Conservation (phyloP, 2,329 filamentous ascomycete genomes). For the Malbranchea cinnamomea region DNA sequence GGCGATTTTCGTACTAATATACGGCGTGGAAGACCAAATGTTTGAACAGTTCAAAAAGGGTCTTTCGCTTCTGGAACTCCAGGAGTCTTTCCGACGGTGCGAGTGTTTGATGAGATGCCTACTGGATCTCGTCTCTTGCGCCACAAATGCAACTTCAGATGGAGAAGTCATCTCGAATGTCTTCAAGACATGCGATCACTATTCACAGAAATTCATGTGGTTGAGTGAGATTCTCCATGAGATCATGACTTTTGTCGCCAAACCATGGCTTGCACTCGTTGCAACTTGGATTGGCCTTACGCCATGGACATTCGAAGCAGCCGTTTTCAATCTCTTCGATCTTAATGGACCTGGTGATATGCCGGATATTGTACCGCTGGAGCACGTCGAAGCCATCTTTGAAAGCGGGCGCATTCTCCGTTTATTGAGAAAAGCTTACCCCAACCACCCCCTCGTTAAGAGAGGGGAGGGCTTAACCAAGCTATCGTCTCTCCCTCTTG, state of each 20-base stretch:
- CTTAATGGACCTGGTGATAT: slow-evolving; percentile 42
- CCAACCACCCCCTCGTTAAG: slow-evolving; percentile 52
- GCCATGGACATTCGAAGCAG: slow-evolving; percentile 39
- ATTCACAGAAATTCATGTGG: slow-evolving; percentile 48
- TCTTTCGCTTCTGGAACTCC: slow-evolving; percentile 23
- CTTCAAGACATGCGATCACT: slow-evolving; percentile 46
- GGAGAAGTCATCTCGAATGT: slow-evolving; percentile 47
- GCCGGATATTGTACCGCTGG: slow-evolving; percentile 54
- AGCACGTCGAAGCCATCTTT: slow-evolving; percentile 58
- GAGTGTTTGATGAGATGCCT: slow-evolving; percentile 23
- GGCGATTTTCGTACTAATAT: slow-evolving; percentile 20
- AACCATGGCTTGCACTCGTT: slow-evolving; percentile 52
- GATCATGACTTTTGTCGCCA: slow-evolving; percentile 46
- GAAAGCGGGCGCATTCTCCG: slow-evolving; percentile 65
- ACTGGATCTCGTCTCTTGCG: slow-evolving; percentile 27
- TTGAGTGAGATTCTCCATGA: slow-evolving; percentile 52
- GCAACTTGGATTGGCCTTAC: slow-evolving; percentile 62
- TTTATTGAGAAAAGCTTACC: slow-evolving; percentile 55
- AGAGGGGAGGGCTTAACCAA: slow-evolving; percentile 32
- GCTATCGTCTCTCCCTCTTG: slow-evolving; percentile 40
- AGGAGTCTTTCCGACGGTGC: slow-evolving; percentile 24
- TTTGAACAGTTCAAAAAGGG: slow-evolving; percentile 13
- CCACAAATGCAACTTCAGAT: slow-evolving; percentile 37
- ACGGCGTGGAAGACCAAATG: slow-evolving; percentile 24
- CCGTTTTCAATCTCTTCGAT: slow-evolving; percentile 47